A percentile compares a stretch with the other conserved stretches of the same genome.
Evolutionary conservation across 805 yeast genomes (phyloP).

Genomic region (Metschnikowia cubensis): DNA sequence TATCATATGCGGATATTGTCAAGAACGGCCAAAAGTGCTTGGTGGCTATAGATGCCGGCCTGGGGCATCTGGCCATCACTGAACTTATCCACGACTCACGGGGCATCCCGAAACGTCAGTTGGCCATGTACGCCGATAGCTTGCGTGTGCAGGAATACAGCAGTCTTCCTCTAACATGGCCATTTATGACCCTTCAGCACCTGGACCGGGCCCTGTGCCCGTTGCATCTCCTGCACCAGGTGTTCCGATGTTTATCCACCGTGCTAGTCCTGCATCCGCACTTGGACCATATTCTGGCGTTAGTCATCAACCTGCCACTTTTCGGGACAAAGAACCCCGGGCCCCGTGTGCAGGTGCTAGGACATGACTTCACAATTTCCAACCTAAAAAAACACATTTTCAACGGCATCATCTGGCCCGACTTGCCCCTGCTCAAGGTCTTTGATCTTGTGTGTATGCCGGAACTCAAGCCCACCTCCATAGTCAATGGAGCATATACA

Average conservation of each 20-base stretch:
- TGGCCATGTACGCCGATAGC: slow-evolving; percentile 31
- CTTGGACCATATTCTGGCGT: slow-evolving; percentile 70
- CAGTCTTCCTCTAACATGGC: slow-evolving; percentile 20
- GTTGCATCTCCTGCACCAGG: slow-evolving; percentile 12
- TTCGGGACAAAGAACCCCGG: slow-evolving; percentile 24
- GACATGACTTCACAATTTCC: slow-evolving; percentile 48
- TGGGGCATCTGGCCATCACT: slow-evolving; percentile 56
- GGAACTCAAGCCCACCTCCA: slow-evolving; percentile 10
- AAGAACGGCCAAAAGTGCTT: slow-evolving; percentile 26
- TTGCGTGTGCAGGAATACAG: slow-evolving; percentile 22
- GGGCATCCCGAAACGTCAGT: slow-evolving; percentile 11
- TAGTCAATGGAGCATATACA: slow-evolving; percentile 18
- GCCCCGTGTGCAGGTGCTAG: slow-evolving; percentile 30
- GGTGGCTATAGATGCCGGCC: slow-evolving; percentile 75
- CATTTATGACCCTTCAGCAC: slow-evolving; percentile 21
- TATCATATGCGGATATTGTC: slow-evolving; percentile 37
- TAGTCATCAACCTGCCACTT: slow-evolving; percentile 66
- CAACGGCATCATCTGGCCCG: slow-evolving; percentile 81
- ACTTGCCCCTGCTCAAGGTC: slow-evolving; percentile 39
- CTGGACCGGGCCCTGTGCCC: neutral
- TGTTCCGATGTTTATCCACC: slow-evolving; percentile 27
- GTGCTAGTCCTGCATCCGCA: slow-evolving; percentile 74
- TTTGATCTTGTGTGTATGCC: slow-evolving; percentile 20
- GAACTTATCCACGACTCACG: slow-evolving; percentile 31
- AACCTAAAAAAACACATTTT: slow-evolving; percentile 56